Percentiles rank a stretch among this genome's conserved stretches.
These are phyloP conservation scores for Nicotiana tomentosiformis DNA, from an alignment of 257 asterid genomes.

Conservation along the genomic window DNA sequence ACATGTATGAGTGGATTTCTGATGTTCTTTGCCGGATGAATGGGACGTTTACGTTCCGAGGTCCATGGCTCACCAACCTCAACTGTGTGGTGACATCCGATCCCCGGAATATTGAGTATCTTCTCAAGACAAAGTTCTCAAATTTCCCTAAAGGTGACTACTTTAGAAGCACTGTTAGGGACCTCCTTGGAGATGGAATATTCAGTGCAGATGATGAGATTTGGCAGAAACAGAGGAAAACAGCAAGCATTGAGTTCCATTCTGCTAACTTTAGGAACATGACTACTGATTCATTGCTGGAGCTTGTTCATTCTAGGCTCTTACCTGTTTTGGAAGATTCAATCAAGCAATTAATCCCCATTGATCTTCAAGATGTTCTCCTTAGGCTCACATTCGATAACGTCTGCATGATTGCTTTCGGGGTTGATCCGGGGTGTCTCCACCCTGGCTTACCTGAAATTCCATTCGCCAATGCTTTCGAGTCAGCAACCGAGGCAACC, in stretches of 20 bases:
- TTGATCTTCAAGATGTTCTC: constrained; percentile 73
- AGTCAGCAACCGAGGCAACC: constrained; percentile 84
- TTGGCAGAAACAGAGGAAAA: constrained; percentile 79
- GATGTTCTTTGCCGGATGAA: constrained; percentile 37
- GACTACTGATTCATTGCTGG: constrained; percentile 63
- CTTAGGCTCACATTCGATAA: constrained; percentile 81
- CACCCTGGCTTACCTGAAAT: constrained; percentile 66
- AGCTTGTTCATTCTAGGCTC: constrained; percentile 69
- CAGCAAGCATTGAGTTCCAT: constrained; percentile 85
- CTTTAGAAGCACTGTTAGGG: constrained; percentile 55
- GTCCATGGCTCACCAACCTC: constrained; percentile 80
- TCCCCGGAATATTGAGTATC: constrained; percentile 73
- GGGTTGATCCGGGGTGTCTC: constrained; percentile 89
- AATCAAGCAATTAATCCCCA: constrained; percentile 5
- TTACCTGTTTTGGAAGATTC: constrained; percentile 67
- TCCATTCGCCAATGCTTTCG: constrained; percentile 79
- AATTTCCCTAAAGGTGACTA: constrained; percentile 79
- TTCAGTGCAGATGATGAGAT: constrained; percentile 73
- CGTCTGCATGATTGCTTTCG: constrained; percentile 93
- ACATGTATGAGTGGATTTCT: constrained; percentile 79
- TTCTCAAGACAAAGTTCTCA: constrained; percentile 63
- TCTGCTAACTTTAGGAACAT: constrained; percentile 61
- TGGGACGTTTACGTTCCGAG: constrained; percentile 67
- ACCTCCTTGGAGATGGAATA: constrained; percentile 82
- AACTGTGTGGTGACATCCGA: constrained; percentile 85